Base-by-base conservation (phyloP, 2,329 filamentous ascomycete genomes). In the Dothideomycetes sp. region DNA sequence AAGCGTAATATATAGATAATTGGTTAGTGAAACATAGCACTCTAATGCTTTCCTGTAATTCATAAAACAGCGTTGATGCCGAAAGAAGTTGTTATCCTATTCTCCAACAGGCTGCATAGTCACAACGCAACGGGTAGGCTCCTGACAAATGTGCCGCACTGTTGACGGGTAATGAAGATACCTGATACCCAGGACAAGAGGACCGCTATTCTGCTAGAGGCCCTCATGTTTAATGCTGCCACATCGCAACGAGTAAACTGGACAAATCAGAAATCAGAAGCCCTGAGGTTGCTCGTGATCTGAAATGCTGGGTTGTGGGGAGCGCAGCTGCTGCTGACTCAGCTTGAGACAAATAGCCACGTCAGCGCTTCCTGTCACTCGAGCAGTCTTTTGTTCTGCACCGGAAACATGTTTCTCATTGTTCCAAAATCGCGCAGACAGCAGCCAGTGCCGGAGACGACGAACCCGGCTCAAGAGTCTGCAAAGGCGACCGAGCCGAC, bases 221-320 rank as follows among this genome's bases (percentile, higher is more conserved):
- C 31, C 31, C 31, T 17, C 31, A 17, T 33, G 31, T 33, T 33
- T 33, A 17, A 33, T 33, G 31, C 31, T 33, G 14, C 31, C 14
- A 33, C 31, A 16, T 33, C 31, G 11, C 31, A 33, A 33, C 31
- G 31, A 33, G 31, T 33, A 33, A 17, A 16, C 31, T 33, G 14
- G 31, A 33, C 31, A 33, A 33, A n/a, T 33, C 10, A 33, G 31
- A 33, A 33, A 4, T 16, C n/a, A 17, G 31, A 33, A 33, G 31
- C 31, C 4, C 31, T 33, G 14, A 16, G 31, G 31, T 33, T 33
- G 31, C 11, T 33, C 31, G 31, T 17, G n/a, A 17, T 16, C 14
- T 33, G 14, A 33, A 33, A 33, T 33, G 31, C 31, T 33, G 14
- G 31, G 31, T 16, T 33, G 31, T 17, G 14, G 31, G 31, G 31